Evolutionary conservation across 2,329 filamentous ascomycete species (phyloP), one percentile per base, ranked within the genome.

Genomic region (Aspergillus chevalieri): DNA sequence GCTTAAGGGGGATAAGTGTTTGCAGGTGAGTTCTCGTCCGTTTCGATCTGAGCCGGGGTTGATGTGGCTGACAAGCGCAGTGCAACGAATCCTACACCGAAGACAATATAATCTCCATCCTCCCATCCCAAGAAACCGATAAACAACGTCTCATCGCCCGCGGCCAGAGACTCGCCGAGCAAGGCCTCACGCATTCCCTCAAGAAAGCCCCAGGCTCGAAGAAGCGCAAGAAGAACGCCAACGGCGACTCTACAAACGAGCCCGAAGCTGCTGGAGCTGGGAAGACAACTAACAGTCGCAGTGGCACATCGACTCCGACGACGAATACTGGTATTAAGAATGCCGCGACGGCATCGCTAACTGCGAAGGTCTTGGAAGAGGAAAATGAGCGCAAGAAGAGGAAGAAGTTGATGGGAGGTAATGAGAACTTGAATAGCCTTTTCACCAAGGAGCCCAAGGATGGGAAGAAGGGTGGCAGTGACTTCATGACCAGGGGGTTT

Each of bases 281-380:
- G 4, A 52, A 53, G 36, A 49, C 50, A 36, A 47, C 51, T 54
- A 61, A 47, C 3, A 60, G 57, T 51, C 59, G 57, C 21, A 66
- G 63, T 52, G 60, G 59, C 43, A 61, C 63, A 46, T 58, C 67
- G 3, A 73, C 65, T 0, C 57, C 65, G 17, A 66, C 67, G 1
- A 54, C 70, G 4, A 48, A 33, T n/a, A 17, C 38, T 47, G 83
- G 85, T 9, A 95, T 97, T 68, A 95, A 95, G 67, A 95, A 97
- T 59, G 77, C 88, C 0, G 81, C 88, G 48, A 93, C 93, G 0
- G 91, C 92, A 0, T 86, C 84, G 3, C 72, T 98, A 41, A 95
- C 92, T 0, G 87, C 87, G 0, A 90, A 85, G 58, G 91, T 98
- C 0, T 68, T 97, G 22, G 85, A 86, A 21, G 92, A 97, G 62